Evolutionary conservation across 129 eudicot genomes (phyloP), one percentile per base, ranked within the genome.

Genomic region (Smallanthus sonchifolius): DNA sequence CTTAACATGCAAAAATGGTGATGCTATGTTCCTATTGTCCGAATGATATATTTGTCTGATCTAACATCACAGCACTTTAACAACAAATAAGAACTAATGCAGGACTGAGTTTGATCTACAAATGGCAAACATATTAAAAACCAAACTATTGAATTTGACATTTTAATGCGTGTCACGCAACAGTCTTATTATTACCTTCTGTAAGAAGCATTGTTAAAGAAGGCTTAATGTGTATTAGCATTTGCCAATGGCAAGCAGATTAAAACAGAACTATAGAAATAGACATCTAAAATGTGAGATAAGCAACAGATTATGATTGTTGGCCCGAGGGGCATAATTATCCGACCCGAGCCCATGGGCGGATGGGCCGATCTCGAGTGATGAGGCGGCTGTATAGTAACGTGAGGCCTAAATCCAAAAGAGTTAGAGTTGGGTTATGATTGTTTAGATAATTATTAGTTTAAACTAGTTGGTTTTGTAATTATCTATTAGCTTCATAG

Each of bases 101-200:
- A 43, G 38, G 14, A 76, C 51, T 54, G 54, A 67, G 47, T 55
- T 55, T 54, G 19, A 67, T 76, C 59, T 42, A 10, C 59, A n/a
- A 32, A 30, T 59, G 65, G 39, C 65, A 59, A 13, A 32, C 10
- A 61, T 34, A 61, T 61, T 35, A 32, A 10, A 28, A 57, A 10
- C 37, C 10, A n/a, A 61, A 32, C 43, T 61, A 61, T 2, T 11
- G 67, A 61, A 34, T 20, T 61, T 61, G 43, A 32, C 19, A 57
- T 57, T 61, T 35, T 2, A 13, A 59, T 59, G 19, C 34, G 42
- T 32, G 43, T 32, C 34, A 34, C 17, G 38, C 67, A 61, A 32
- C 40, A 32, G 17, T 61, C 42, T 35, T 13, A 35, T 30, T 61
- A 35, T 61, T 61, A 54, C 40, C 19, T 19, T 1, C 24, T 20